Conservation (phyloP, 306 rosid species). For the Sicyos baderoa region DNA sequence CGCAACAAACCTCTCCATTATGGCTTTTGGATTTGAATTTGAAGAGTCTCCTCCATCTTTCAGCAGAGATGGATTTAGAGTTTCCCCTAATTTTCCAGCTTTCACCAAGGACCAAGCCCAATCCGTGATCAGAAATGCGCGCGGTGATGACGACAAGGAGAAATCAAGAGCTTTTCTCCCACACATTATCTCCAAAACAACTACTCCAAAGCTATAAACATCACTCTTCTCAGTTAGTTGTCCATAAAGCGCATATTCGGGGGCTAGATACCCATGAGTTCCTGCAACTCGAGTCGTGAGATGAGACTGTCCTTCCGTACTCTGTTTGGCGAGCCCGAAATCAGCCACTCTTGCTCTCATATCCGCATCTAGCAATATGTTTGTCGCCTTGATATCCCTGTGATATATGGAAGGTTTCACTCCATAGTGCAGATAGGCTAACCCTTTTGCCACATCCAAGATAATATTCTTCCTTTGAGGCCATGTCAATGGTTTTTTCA, state of each 20-base stretch:
- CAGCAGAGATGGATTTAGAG: slow-evolving; percentile 49
- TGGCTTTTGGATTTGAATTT: slow-evolving; percentile 65
- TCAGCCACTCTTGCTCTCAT: slow-evolving; percentile 92
- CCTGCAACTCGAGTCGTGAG: slow-evolving; percentile 97
- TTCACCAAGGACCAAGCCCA: slow-evolving; percentile 95
- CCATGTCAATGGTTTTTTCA: slow-evolving; percentile 60
- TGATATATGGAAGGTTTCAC: slow-evolving; percentile 87
- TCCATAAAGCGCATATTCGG: slow-evolving; percentile 90
- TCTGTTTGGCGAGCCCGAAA: slow-evolving; percentile 90
- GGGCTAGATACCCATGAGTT: slow-evolving; percentile 92
- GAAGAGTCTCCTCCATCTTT: slow-evolving; percentile 34
- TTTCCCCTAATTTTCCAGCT: slow-evolving; percentile 52
- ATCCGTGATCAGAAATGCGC: slow-evolving; percentile 75
- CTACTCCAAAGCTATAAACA: slow-evolving; percentile 97
- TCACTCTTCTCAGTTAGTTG: slow-evolving; percentile 97
- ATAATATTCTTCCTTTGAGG: slow-evolving; percentile 77
- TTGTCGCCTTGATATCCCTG: slow-evolving; percentile 89
- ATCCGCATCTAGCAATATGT: slow-evolving; percentile 73
- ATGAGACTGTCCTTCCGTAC: slow-evolving; percentile 92
- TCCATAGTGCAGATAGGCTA: slow-evolving; percentile 89
- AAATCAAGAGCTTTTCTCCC: slow-evolving; percentile 89
- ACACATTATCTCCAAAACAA: slow-evolving; percentile 89
- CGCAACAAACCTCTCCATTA: slow-evolving; percentile 77
- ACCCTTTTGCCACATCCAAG: slow-evolving; percentile 85
- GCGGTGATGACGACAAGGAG: slow-evolving; percentile 53